Conservation (phyloP, 2,329 filamentous ascomycete genomes). For the Colletotrichum sp. region DNA sequence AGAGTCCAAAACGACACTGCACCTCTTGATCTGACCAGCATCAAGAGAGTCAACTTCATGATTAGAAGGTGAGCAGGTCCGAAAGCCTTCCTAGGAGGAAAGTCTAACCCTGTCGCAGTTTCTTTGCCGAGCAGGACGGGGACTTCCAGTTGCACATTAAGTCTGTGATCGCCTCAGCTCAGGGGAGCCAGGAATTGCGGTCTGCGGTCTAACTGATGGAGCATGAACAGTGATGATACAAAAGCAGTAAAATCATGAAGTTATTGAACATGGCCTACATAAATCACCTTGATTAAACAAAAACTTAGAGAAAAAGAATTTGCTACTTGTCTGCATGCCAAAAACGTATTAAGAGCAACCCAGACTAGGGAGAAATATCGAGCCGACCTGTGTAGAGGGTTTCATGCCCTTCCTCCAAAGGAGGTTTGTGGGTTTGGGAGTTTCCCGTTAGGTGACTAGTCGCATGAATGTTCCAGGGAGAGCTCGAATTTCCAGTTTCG, state of each 20-base stretch:
- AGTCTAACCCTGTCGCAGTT: slow-evolving; percentile 51
- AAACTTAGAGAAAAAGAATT: too few relatives aligned
- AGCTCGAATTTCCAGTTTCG: too few relatives aligned
- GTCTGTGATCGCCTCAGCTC: neutral
- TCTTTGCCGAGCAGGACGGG: slow-evolving; percentile 76
- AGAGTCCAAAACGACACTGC: slow-evolving; percentile 63
- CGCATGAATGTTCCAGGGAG: too few relatives aligned
- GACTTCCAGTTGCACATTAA: slow-evolving; percentile 49
- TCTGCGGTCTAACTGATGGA: neutral
- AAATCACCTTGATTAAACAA: neutral
- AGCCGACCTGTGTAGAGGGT: too few relatives aligned
- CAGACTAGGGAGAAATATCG: too few relatives aligned
- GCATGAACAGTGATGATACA: too few relatives aligned
- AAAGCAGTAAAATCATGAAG: neutral
- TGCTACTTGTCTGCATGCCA: too few relatives aligned
- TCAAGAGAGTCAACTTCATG: slow-evolving; percentile 78
- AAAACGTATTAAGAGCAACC: too few relatives aligned
- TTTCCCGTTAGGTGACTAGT: too few relatives aligned
- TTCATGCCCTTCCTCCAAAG: too few relatives aligned
- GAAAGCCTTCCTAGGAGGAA: neutral
- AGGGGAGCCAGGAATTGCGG: neutral
- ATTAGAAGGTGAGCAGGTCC: slow-evolving; percentile 69
- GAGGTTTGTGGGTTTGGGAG: too few relatives aligned
- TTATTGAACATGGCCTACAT: neutral
- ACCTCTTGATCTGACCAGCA: slow-evolving; percentile 60